Conservation (phyloP, 306 rosid species). For the Ceratonia siliqua region DNA sequence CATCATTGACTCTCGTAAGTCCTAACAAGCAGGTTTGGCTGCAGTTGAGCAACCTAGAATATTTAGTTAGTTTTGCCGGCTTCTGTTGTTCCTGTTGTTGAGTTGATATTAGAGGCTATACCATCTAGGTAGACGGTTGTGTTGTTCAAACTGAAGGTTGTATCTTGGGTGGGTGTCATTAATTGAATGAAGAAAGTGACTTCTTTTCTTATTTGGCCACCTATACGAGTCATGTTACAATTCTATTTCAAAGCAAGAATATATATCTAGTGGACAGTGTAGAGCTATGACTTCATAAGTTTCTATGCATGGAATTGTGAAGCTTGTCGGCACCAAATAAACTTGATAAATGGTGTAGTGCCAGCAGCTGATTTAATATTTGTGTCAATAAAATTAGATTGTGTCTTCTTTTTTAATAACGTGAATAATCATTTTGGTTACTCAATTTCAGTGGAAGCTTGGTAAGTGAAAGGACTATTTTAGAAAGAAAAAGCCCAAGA, state of each 20-base stretch:
- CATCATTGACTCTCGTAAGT: constrained; percentile 46
- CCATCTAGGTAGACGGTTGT: constrained; percentile 47
- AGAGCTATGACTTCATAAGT: not conserved
- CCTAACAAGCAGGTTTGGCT: constrained; percentile 46
- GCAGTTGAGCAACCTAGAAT: constrained; percentile 54
- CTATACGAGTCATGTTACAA: not conserved
- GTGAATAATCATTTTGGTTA: no score
- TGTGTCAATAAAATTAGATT: no score
- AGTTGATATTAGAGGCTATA: constrained; percentile 48
- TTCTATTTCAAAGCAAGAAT: not conserved
- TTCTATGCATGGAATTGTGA: no score
- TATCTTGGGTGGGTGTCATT: constrained; percentile 53
- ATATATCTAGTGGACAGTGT: not conserved
- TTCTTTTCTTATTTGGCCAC: constrained; percentile 32
- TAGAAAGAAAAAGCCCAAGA: no score
- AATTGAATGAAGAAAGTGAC: constrained; percentile 47
- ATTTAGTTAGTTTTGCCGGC: constrained; percentile 49
- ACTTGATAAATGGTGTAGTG: no score
- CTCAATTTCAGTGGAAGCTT: no score
- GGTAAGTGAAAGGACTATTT: no score
- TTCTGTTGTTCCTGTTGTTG: constrained; percentile 44
- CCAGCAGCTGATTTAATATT: no score
- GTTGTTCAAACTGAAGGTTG: constrained; percentile 59
- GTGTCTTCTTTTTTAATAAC: no score
- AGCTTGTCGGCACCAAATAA: no score